Evolutionary conservation across 305 asterid species (phyloP), one percentile per base, ranked within the genome.

Genomic region (Plantago coronopus): DNA sequence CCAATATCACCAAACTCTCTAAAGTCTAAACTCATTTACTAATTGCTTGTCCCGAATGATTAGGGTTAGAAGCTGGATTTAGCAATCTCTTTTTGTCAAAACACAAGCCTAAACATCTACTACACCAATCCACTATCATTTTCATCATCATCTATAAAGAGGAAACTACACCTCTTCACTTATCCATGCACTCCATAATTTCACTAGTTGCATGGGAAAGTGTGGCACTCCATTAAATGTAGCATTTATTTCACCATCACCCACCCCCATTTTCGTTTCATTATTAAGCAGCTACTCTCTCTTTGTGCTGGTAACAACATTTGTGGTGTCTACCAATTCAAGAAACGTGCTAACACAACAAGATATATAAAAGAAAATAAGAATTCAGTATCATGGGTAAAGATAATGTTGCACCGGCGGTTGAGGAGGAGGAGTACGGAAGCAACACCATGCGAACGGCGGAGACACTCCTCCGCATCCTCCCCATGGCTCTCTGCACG

Each of bases 381-480:
- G 5, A 25, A 2, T 2, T 7, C 5, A 31, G 5, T 7, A 22
- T 1, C 10, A 64, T 71, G 80, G 77, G 65, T 20, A 72, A 72
- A 57, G 61, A 34, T 8, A 49, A 47, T 18, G 16, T 38, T 37
- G 23, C 74, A 3, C 62, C 67, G 21, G 71, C 67, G 37, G 70
- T 60, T 27, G 76, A 66, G 10, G 81, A 72, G 4, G 76, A 66
- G 10, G 79, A 72, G 4, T 48, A 40, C 10, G 89, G 75, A 31
- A 76, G 82, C 74, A 14, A 84, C 62, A 59, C 78, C 69, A 67
- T 80, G 80, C 78, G 96, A 57, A 89, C 91, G 23, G 86, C 79
- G 53, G 98, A 93, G 88, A 93, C 95, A 59, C 73, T 89, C 69
- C 83, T 93, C 22, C 87, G 95, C 18, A 42, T 83, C 43, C 65